Conservation (phyloP, 805 yeast genomes). For the Candida tammaniensis region DNA sequence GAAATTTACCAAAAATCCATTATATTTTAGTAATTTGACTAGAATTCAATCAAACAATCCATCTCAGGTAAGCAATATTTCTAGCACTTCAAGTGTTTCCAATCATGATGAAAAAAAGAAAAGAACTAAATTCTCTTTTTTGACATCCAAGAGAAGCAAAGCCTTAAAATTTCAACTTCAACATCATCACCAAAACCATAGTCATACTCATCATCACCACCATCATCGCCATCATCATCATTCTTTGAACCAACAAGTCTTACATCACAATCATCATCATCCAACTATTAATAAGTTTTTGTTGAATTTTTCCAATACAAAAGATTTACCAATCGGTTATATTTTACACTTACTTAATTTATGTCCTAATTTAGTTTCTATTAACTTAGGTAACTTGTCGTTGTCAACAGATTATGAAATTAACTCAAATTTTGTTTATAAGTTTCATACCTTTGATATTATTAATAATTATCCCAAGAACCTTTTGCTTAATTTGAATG, state of each 20-base stretch:
- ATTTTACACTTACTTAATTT: constrained; percentile 63
- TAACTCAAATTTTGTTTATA: constrained; percentile 29
- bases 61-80: constrained; percentile 11
- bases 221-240: neutral
- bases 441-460: constrained; percentile 38
- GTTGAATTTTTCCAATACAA: constrained; percentile 59
- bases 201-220: neutral
- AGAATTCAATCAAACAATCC: constrained; percentile 15
- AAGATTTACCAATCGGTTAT: constrained; percentile 78
- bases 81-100: constrained; percentile 1
- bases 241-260: neutral
- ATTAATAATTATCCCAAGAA: constrained; percentile 37
- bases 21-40: constrained; percentile 38
- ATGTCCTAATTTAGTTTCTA: constrained; percentile 56
- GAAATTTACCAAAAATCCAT: constrained; percentile 73
- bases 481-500: constrained; percentile 12
- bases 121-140: constrained; percentile 6
- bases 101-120: constrained; percentile 5
- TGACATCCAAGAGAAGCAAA: constrained; percentile 11
- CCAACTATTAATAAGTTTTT: constrained; percentile 64
- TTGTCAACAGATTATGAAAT: constrained; percentile 67
- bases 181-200: neutral
- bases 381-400: constrained; percentile 62
- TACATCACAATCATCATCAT: constrained; percentile 28
- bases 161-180: constrained; percentile 1